Base-by-base conservation (phyloP, 768 basidiomycete species). In the Suillus clintonianus region DNA sequence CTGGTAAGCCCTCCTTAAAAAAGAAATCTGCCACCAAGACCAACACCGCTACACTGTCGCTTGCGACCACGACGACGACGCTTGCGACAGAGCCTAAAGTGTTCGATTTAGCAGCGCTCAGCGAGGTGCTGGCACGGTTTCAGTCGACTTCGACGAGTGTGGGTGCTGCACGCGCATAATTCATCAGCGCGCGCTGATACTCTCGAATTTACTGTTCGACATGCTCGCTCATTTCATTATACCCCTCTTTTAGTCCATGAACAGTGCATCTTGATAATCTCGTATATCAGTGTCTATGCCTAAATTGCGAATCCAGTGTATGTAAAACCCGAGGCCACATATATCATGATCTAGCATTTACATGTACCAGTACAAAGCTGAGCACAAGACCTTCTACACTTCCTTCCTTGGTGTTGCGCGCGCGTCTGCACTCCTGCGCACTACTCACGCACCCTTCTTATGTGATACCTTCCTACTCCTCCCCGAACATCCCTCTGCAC, bases 121-220 rank as follows among this genome's bases (percentile, higher is more conserved):
- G 59, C 8, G 70, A 73, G 43, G 73, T 68, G 13, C 54, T 74
- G 60, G 73, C 75, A 13, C 71, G 71, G 54, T 75, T 68, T 58
- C 70, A 70, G 24, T 14, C 69, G 8, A 59, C 65, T 41, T 57
- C 56, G 11, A 57, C 56, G 56, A 57, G 24, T 17, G 56, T 57
- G 24, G 56, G 56, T 27, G 17, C 27, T 57, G 56, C 39, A 37
- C 55, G 24, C 15, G 9, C 36, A 37, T 56, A 56, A 15, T 10
- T 15, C 22, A 4, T 5, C 8, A 37, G 42, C 19, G 4, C 19
- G 42, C 19, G 4, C 19, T 43, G 42, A 4, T 19, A 10, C n/a
- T 53, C 19, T 32, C 13, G 19, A 34, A 53, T 53, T 53, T 6
- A 1, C 56, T 41, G 10, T 10, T 57, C 27, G 41, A 57, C 22